These are phyloP conservation scores for Candida tibetensis DNA, from an alignment of 805 yeast species.

Conservation along the genomic window DNA sequence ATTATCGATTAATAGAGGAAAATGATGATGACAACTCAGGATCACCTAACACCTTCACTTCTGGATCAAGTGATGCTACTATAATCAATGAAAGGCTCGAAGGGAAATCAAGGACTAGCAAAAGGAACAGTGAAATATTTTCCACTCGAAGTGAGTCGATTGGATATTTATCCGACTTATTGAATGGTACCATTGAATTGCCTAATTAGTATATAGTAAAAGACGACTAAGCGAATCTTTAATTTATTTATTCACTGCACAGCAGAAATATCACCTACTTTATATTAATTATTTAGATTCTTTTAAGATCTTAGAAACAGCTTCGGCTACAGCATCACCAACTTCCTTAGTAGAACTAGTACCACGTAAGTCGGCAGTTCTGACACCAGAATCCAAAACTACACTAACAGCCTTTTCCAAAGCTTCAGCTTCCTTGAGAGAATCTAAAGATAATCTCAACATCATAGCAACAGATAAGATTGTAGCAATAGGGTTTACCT, in stretches of 20 bases:
- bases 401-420: constrained; percentile 83
- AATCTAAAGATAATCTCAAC: constrained; percentile 85
- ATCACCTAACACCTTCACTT: constrained; percentile 3
- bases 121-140: constrained; percentile 1
- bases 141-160: constrained; percentile 26
- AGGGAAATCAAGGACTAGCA: background rate
- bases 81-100: constrained; percentile 13
- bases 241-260: too few relatives aligned
- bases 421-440: constrained; percentile 81
- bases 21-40: background rate
- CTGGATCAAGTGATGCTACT: constrained; percentile 22
- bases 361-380: constrained; percentile 93
- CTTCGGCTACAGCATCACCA: constrained; percentile 86
- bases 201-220: background rate
- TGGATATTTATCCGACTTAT: constrained; percentile 30
- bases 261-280: too few relatives aligned
- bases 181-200: constrained; percentile 24
- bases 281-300: too few relatives aligned
- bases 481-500: constrained; percentile 94
- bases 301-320: constrained; percentile 56
- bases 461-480: constrained; percentile 96
- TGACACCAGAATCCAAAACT: constrained; percentile 78
- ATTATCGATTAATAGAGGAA: constrained; percentile 4
- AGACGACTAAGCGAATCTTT: too few relatives aligned
- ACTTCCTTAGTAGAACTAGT: constrained; percentile 80